Evolutionary conservation across 805 yeast genomes (phyloP).

Genomic region (Candida namnaoensis): DNA sequence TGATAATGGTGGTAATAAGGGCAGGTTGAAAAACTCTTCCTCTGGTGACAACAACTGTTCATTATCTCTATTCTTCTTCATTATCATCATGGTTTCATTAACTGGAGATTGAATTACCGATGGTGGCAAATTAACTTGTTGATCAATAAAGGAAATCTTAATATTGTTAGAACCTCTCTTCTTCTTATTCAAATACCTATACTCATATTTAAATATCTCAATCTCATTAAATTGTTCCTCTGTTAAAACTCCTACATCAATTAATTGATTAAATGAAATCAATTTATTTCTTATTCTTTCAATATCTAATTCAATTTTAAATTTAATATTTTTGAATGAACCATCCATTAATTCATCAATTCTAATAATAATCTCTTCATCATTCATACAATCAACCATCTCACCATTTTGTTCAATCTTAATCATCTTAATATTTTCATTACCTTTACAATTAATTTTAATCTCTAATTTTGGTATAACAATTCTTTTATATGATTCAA

Average conservation of each 20-base stretch:
- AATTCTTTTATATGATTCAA: background rate
- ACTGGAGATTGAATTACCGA: no score
- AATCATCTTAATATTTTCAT: background rate
- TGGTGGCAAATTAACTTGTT: no score
- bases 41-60: no score
- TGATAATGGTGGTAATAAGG: constrained; percentile 23
- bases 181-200: background rate
- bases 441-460: background rate
- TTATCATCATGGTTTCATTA: no score
- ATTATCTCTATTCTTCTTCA: no score
- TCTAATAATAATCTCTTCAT: constrained; percentile 1
- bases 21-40: constrained; percentile 14
- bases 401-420: constrained; percentile 1
- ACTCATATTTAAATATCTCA: background rate
- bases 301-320: constrained; percentile 9
- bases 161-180: background rate
- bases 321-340: constrained; percentile 7
- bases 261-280: no score
- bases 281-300: background rate
- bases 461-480: background rate
- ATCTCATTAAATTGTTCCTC: background rate
- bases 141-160: background rate
- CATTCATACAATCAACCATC: background rate
- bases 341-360: constrained; percentile 15
- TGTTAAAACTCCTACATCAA: background rate